Percentiles rank a stretch among this genome's conserved stretches.
Conservation (phyloP, 257 asterid genomes). For the Solanum virginianum region DNA sequence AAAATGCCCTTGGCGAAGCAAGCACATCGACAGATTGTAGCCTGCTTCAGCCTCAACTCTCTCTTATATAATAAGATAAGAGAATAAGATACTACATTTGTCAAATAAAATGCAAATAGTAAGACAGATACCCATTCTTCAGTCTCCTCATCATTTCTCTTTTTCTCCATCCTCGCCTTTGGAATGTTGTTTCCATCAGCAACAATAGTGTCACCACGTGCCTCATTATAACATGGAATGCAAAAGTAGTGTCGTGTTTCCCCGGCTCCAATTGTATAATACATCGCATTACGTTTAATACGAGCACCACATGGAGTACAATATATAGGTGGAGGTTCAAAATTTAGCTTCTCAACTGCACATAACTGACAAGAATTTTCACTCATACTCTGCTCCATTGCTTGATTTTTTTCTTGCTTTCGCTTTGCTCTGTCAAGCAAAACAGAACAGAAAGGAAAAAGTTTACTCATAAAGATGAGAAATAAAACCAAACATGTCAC, state of each 20-base stretch:
- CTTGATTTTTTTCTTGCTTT: conserved; percentile 86
- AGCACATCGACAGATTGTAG: neutral
- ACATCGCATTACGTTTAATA: conserved; percentile 84
- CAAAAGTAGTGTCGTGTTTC: conserved; percentile 88
- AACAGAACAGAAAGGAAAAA: neutral
- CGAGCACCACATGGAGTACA: conserved; percentile 95
- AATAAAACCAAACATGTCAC: neutral
- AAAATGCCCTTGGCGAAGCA: neutral
- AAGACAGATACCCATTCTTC: conserved; percentile 75
- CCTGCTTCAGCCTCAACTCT: neutral
- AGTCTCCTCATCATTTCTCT: conserved; percentile 85
- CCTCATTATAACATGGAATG: conserved; percentile 75
- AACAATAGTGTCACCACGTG: conserved; percentile 75
- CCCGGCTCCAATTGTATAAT: conserved; percentile 83
- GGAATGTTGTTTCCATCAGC: conserved; percentile 63
- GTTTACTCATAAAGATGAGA: neutral
- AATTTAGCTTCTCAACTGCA: conserved; percentile 93
- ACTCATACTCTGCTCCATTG: conserved; percentile 85
- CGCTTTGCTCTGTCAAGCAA: conserved; percentile 71
- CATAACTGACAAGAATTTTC: conserved; percentile 97
- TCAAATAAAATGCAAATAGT: neutral
- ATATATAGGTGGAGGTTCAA: conserved; percentile 95
- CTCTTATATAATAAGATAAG: neutral
- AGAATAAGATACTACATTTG: neutral
- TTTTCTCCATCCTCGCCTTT: conserved; percentile 79